phyloP scores from a whole-genome alignment of 495 filamentous ascomycete genomes.

The Sporormia fimetaria region DNA sequence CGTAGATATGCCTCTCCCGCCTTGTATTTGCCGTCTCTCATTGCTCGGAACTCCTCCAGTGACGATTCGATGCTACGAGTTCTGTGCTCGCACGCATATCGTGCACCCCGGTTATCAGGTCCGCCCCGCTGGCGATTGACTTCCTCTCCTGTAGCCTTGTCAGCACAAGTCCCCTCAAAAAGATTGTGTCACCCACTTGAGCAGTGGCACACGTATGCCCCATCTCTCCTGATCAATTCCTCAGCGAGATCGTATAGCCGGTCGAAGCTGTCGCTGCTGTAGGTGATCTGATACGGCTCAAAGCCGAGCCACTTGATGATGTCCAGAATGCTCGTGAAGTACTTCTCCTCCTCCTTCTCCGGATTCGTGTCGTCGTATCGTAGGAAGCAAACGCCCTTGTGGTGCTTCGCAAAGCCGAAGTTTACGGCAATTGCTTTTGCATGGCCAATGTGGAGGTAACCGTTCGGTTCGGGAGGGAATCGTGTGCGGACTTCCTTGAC shows the following conservation, averaged over 20 bases:
- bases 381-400: conserved; percentile 59
- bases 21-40: conserved; percentile 85
- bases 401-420: conserved; percentile 84
- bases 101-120: conserved; percentile 46
- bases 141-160: conserved; percentile 44
- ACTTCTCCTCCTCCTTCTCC: conserved; percentile 36
- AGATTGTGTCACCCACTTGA: conserved; percentile 31
- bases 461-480: conserved; percentile 87
- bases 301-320: conserved; percentile 39
- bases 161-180: conserved; percentile 2
- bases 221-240: conserved; percentile 60
- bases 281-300: conserved; percentile 52
- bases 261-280: conserved; percentile 76
- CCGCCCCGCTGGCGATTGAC: conserved; percentile 79
- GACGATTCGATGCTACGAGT: conserved; percentile 64
- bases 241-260: conserved; percentile 79
- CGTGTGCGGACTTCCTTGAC: conserved; percentile 57
- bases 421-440: conserved; percentile 95
- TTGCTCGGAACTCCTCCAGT: conserved; percentile 70
- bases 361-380: conserved; percentile 40
- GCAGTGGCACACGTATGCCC: conserved; percentile 73
- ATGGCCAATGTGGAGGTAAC: conserved; percentile 80
- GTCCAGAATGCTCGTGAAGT: conserved; percentile 35
- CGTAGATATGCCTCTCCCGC: conserved; percentile 77
- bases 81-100: conserved; percentile 71